Percentiles rank a stretch among this genome's conserved stretches.
Evolutionary conservation across 768 basidiomycete species (phyloP).

Genomic region (Boletus reticulatus): DNA sequence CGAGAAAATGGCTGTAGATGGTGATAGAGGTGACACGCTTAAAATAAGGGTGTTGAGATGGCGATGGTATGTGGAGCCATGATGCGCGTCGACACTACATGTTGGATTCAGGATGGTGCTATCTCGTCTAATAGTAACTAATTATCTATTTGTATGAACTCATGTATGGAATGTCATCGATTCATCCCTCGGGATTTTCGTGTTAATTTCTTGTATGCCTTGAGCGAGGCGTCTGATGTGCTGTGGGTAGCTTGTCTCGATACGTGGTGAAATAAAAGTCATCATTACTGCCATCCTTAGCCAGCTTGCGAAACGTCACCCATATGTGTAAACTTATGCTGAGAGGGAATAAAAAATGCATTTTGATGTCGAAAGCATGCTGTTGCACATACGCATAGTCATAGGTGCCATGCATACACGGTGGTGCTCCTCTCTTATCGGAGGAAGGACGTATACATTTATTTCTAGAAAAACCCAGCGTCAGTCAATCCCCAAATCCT

Average conservation of each 20-base stretch:
- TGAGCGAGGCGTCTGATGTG: no score
- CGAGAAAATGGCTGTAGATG: conserved; percentile 14
- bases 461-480: conserved; percentile 19
- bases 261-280: no score
- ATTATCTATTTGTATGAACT: conserved; percentile 13
- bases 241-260: no score
- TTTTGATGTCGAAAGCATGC: conserved; percentile 24
- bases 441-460: conserved; percentile 10
- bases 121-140: conserved; percentile 7
- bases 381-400: conserved; percentile 24
- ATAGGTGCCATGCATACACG: conserved; percentile 23
- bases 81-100: neutral
- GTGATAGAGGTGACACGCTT: conserved; percentile 6
- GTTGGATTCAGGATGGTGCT: neutral
- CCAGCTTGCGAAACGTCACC: neutral
- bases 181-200: neutral
- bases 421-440: neutral
- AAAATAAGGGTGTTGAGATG: conserved; percentile 28
- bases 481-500: neutral
- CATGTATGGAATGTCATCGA: conserved; percentile 12
- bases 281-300: no score
- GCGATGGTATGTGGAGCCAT: conserved; percentile 19
- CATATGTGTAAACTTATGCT: neutral
- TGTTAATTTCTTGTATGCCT: no score
- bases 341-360: conserved; percentile 8